Percentiles rank a stretch among this genome's conserved stretches.
These are phyloP conservation scores for Crinitomyces ghanaensis DNA, from an alignment of 805 yeast genomes.

Conservation along the genomic window DNA sequence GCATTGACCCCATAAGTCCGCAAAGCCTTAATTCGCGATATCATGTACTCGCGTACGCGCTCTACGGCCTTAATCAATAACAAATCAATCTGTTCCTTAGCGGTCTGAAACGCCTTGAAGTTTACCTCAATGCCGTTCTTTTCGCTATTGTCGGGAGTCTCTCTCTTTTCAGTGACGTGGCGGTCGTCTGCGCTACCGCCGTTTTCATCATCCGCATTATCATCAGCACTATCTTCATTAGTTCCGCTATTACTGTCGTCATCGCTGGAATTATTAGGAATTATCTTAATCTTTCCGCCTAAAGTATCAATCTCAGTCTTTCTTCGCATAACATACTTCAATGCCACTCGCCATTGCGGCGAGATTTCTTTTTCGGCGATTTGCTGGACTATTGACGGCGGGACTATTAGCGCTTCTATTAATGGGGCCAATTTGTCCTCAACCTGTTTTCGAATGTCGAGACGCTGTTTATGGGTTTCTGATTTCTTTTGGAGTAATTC, in stretches of 20 bases:
- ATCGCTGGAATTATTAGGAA: not conserved
- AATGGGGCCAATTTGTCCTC: constrained; percentile 54
- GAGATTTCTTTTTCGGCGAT: constrained; percentile 48
- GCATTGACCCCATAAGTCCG: constrained; percentile 58
- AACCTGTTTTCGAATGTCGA: constrained; percentile 37
- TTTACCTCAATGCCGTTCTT: constrained; percentile 8
- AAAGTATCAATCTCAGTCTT: constrained; percentile 13
- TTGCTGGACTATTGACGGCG: constrained; percentile 56
- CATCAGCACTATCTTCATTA: not conserved
- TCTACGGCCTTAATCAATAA: constrained; percentile 57
- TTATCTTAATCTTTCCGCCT: no score
- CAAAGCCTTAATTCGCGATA: constrained; percentile 52
- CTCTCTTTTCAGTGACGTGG: not conserved
- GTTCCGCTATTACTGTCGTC: not conserved
- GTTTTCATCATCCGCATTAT: not conserved
- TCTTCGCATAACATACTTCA: constrained; percentile 16
- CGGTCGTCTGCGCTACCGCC: not conserved
- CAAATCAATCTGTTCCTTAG: constrained; percentile 32
- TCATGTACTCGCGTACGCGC: constrained; percentile 59
- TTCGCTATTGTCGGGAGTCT: not conserved
- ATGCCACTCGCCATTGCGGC: constrained; percentile 42
- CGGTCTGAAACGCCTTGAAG: constrained; percentile 13
- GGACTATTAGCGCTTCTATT: constrained; percentile 62
- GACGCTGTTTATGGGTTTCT: constrained; percentile 34
- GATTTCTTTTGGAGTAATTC: constrained; percentile 48